Base-by-base conservation (phyloP, 192 early-diverging fungal genomes). In the Diversispora epigaea region DNA sequence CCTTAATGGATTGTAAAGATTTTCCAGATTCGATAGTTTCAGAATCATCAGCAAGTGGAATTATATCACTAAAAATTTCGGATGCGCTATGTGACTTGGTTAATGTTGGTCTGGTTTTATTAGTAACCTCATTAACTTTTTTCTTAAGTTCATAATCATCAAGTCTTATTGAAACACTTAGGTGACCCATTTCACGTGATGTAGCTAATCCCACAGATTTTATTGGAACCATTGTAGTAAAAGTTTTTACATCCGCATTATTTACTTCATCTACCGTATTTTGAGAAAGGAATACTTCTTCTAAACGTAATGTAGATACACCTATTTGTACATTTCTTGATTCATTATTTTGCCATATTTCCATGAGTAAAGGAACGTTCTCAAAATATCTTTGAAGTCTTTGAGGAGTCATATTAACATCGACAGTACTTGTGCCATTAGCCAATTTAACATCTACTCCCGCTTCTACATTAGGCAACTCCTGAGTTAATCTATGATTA, bases 341-440 rank as follows among this genome's bases (percentile, higher is more conserved):
- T 19, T 65, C 73, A 12, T 32, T 15, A 39, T 17, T 17, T 21
- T 75, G 73, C 47, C 73, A 65, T 75, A 75, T 47, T 55, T 75
- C 73, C 62, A 75, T 65, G 21, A 75, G 50, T 32, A 75, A 75
- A 44, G 73, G 73, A 22, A 65, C 73, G 4, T 46, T 50, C 22
- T 75, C 73, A 75, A 75, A 75, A 12, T 75, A 75, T 65, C 62
- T 60, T 54, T 47, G 8, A 22, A 75, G 54, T 54, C 73, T 32
- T 40, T 64, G 73, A 32, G 21, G 73, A 41, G 73, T 64, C 60
- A 75, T 75, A 17, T 4, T 75, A 43, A 75, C 73, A 21, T 75
- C 60, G 43, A 75, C 65, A 3, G 73, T 43, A 32, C 50, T 75
- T 39, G 58, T 75, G 11, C 73, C 62, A 75, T 54, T 75, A 43